Percentiles rank a stretch among this genome's conserved stretches.
Conservation (phyloP, 495 filamentous ascomycete genomes). For the Hyaloscypha hepaticicola region DNA sequence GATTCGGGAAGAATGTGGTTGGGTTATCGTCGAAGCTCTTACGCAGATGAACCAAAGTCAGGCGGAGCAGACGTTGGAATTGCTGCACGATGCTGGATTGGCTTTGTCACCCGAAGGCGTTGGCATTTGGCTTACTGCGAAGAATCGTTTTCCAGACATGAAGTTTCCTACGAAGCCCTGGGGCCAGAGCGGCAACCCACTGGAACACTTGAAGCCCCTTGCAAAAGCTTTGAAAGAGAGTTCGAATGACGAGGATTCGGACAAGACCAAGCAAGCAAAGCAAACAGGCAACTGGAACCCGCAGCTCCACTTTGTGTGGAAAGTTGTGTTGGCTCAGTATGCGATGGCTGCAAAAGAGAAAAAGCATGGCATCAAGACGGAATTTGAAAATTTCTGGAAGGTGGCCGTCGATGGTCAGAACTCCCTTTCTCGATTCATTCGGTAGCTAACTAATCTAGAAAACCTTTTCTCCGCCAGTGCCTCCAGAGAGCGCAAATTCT, state of each 20-base stretch:
- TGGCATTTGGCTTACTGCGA: conserved; percentile 77
- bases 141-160: conserved; percentile 60
- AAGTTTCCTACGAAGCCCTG: conserved; percentile 68
- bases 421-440: conserved; percentile 35
- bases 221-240: conserved; percentile 79
- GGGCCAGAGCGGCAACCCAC: conserved; percentile 64
- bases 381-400: conserved; percentile 84
- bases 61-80: conserved; percentile 60
- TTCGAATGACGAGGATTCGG: conserved; percentile 48
- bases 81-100: conserved; percentile 60
- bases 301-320: conserved; percentile 87
- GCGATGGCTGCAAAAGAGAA: conserved; percentile 36
- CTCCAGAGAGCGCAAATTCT: conserved; percentile 85
- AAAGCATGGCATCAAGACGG: conserved; percentile 39
- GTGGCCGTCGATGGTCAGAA: conserved; percentile 66
- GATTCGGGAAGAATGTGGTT: conserved; percentile 85
- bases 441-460: conserved; percentile 35
- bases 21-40: conserved; percentile 58
- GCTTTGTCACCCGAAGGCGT: conserved; percentile 81
- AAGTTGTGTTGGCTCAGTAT: conserved; percentile 61
- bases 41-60: conserved; percentile 49
- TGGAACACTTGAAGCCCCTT: conserved; percentile 64
- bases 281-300: conserved; percentile 69
- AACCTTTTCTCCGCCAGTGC: conserved; percentile 76
- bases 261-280: conserved; percentile 45